Base-by-base conservation (phyloP, 805 yeast genomes). In the Suhomyces pyralidae region DNA sequence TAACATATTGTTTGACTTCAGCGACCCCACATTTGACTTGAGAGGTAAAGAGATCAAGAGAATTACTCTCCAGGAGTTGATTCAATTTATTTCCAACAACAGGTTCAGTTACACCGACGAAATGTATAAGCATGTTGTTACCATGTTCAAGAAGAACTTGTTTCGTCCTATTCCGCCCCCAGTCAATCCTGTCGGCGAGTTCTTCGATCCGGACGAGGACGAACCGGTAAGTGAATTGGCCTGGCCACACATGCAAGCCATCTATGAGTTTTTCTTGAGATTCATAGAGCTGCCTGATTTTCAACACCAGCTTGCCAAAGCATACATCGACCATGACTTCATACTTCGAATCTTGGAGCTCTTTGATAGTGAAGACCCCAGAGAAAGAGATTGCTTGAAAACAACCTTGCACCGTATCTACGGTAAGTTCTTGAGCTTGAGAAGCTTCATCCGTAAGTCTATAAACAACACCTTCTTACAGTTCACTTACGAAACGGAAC, bases 181-280 rank as follows among this genome's bases (percentile, higher is more conserved):
- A 1, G 97, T 92, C 36, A 94, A 94, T 67, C 98, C 98, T 5
- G 81, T 92, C 45, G 99, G 99, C 38, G 99, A 94, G 58, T 82
- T 93, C 40, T 94, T 82, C 69, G 99, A 94, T 63, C 99, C 99
- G 1, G 99, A 94, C 71, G 99, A 94, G 72, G 99, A 94, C 74
- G 99, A 94, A 71, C 98, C 98, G 2, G 96, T 94, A 38, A 84
- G 85, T 61, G 98, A 94, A 68, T 82, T 93, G 57, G 92, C 97
- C 8, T 94, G 99, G 99, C 97, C 98, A 10, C 99, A 94, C 68
- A 94, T 94, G 98, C 96, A 90, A 70, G 81, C 91, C 43, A 96
- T 92, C 30, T 94, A 94, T 73, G 98, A 94, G 69, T 90, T 94
- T 63, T 93, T 94, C 67, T 75, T 94, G 55, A 78, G 96, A 63